These are phyloP conservation scores for Ogataea pilisensis DNA, from an alignment of 805 yeast genomes.

Conservation along the genomic window DNA sequence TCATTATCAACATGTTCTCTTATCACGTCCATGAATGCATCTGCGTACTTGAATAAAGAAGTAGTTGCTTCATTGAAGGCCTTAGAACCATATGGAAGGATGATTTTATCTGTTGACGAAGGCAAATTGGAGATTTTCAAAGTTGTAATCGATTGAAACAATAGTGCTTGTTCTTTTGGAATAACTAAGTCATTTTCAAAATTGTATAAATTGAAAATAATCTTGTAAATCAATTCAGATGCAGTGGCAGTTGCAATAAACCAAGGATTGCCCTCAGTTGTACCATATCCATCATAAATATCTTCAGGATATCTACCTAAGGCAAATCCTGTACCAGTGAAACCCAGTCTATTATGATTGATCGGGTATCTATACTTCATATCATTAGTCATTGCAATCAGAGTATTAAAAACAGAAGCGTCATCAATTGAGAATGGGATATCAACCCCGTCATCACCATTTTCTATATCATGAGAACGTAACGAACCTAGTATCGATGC, in stretches of 20 bases:
- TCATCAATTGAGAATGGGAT: conserved; percentile 65
- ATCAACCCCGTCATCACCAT: conserved; percentile 29
- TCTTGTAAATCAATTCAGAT: conserved; percentile 55
- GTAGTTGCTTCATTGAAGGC: conserved; percentile 44
- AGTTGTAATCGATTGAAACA: conserved; percentile 23
- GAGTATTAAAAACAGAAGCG: conserved; percentile 54
- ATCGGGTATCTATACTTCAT: conserved; percentile 78
- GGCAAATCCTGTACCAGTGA: conserved; percentile 53
- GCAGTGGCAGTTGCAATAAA: conserved; percentile 73
- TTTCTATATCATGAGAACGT: conserved; percentile 41
- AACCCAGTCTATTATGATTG: conserved; percentile 46
- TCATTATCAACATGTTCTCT: conserved; percentile 56
- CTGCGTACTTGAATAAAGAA: conserved; percentile 53
- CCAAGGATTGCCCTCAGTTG: conserved; percentile 91
- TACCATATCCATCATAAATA: conserved; percentile 69
- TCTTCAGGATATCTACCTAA: conserved; percentile 95
- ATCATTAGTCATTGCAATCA: conserved; percentile 56
- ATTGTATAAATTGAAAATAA: conserved; percentile 42
- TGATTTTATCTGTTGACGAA: conserved; percentile 7
- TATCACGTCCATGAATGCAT: conserved; percentile 59
- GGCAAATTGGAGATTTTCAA: conserved; percentile 13
- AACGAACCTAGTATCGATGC: conserved; percentile 57
- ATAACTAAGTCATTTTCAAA: conserved; percentile 40
- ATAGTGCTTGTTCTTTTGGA: conserved; percentile 18
- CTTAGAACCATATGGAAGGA: conserved; percentile 35